Conservation (phyloP, 2,329 filamentous ascomycete genomes). For the Aspergillus neoniger region DNA sequence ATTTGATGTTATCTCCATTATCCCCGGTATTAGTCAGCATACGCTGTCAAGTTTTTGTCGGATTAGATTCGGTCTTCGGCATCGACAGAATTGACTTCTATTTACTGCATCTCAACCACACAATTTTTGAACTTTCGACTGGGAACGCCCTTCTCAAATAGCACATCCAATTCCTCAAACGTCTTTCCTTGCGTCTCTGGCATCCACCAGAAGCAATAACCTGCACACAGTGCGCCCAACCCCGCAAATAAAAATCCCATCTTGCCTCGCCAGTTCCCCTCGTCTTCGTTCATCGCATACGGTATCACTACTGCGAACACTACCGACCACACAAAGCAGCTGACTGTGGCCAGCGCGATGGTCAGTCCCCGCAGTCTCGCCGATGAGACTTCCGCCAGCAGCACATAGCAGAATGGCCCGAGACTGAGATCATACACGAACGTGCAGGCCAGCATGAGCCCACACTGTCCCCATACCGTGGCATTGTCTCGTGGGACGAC, state of each 20-base stretch:
- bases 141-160: constrained; percentile 29
- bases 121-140: constrained; percentile 25
- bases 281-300: constrained; percentile 37
- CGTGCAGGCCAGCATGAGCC: constrained; percentile 34
- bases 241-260: constrained; percentile 37
- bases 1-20: neutral
- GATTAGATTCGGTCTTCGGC: neutral
- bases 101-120: neutral
- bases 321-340: constrained; percentile 30
- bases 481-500: constrained; percentile 34
- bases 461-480: constrained; percentile 45
- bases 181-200: constrained; percentile 35
- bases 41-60: neutral
- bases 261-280: constrained; percentile 34
- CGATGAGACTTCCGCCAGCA: constrained; percentile 55
- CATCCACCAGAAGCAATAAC: constrained; percentile 36
- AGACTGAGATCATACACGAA: constrained; percentile 57
- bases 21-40: neutral
- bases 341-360: constrained; percentile 36
- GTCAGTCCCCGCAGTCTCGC: constrained; percentile 57
- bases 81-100: neutral
- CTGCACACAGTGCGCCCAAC: constrained; percentile 22
- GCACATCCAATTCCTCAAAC: constrained; percentile 34
- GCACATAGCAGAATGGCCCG: constrained; percentile 56
- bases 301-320: constrained; percentile 37